Evolutionary conservation across 306 rosid genomes (phyloP), one percentile per base, ranked within the genome.

Genomic region (Cyamopsis tetragonoloba): DNA sequence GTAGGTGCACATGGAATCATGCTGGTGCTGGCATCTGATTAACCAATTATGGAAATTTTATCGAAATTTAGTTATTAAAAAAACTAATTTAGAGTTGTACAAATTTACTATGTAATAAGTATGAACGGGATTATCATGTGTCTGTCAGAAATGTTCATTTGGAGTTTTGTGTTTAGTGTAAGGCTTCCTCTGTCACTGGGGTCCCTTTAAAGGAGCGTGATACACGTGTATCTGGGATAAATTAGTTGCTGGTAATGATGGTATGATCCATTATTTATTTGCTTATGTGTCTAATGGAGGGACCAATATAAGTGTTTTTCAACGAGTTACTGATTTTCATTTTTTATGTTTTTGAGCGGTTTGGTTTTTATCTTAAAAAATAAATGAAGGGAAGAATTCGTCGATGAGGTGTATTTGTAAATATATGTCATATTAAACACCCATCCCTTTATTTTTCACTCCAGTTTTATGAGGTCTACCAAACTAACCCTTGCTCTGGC

Each of bases 221-320:
- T 39, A 0, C 8, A 14, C 22, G 32, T 46, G 38, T 15, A 28
- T n/a, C 27, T 5, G 66, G 31, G 60, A 43, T 49, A 49, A 34
- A 43, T 9, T 26, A 24, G n/a, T 24, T 64, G 63, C 3, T 1
- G 6, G 68, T 43, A 47, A 66, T 28, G 19, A 24, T 57, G 73
- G n/a, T n/a, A n/a, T 62, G 39, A 55, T 74, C 35, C 47, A 18
- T 59, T 58, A 46, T 59, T 24, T 63, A 35, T 55, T 63, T n/a
- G n/a, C n/a, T n/a, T n/a, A n/a, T n/a, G n/a, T n/a, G n/a, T 3
- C 37, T 2, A 27, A 3, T n/a, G 6, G 61, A 23, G 24, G 22
- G 24, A 26, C 60, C 60, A 2, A 56, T 62, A 12, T 62, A 49
- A 10, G 22, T 35, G 55, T 41, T 34, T 6, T 9, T 37, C 23